Base-by-base conservation (phyloP, 2,329 filamentous ascomycete species). In the Tricladium varicosporioides region DNA sequence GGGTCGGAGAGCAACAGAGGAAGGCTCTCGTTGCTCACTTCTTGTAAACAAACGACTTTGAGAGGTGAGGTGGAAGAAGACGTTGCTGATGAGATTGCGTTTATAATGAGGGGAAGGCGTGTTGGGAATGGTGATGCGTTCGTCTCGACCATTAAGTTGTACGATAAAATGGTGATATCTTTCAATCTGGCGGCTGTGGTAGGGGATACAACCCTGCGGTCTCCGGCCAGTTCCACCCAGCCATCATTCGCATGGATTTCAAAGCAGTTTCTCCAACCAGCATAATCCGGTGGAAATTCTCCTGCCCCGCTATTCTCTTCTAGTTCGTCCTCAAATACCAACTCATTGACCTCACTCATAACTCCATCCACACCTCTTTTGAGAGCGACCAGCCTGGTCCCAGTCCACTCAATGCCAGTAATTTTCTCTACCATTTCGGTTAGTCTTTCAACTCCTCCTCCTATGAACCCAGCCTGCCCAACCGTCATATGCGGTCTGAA, bases 1-100 rank as follows among this genome's bases (percentile, higher is more conserved):
- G 67, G 22, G 60, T 85, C 79, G 2, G 67, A 64, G 1, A 88
- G 77, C 0, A 89, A 71, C 56, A 76, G 78, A 0, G 76, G 75
- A 0, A 89, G 75, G 58, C 88, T 86, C 43, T 82, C 76, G 59
- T 88, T 84, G 0, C 84, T 86, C 1, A 88, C 81, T 70, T 88
- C 86, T 66, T 88, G 79, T 5, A 89, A 74, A 2, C 74, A 69
- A 1, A 78, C 53, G 16, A 78, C 62, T 53, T 75, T 72, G 11
- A 51, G 18, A 5, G 19, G 19, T 22, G 49, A 46, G 14, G 8
- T 19, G 5, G 40, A 18, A 13, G 36, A 13, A 5, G 5, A 9
- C 22, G 42, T 47, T 2, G 73, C 70, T 42, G 65, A 60, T 9
- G 70, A 71, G 32, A 77, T 65, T 2, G 67, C 69, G 15, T 67